These are phyloP conservation scores for Chrysoporthe deuterocubensis DNA, from an alignment of 2,329 filamentous ascomycete species.

Conservation along the genomic window DNA sequence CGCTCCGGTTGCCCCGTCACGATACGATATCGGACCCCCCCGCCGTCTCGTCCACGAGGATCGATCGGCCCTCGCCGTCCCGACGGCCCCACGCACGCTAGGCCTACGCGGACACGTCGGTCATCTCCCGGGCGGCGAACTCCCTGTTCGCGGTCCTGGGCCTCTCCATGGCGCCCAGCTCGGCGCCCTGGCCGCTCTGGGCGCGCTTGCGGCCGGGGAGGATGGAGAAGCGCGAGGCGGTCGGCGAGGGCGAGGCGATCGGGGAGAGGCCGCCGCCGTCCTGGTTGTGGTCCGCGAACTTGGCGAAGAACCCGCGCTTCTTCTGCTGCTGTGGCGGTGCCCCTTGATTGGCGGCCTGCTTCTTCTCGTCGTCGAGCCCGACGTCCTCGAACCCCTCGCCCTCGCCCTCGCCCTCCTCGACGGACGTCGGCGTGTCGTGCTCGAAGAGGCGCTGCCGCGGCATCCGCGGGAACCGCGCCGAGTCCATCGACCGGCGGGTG, in stretches of 20 bases:
- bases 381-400: constrained; percentile 82
- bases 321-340: constrained; percentile 42
- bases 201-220: constrained; percentile 70
- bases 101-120: constrained; percentile 23
- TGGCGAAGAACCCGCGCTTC: constrained; percentile 80
- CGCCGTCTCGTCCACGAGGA: constrained; percentile 1
- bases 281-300: constrained; percentile 68
- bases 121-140: constrained; percentile 18
- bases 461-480: constrained; percentile 65
- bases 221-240: constrained; percentile 66
- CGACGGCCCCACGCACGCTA: constrained; percentile 18
- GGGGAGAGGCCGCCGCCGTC: constrained; percentile 33
- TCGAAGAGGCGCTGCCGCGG: constrained; percentile 64
- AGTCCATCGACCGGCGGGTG: constrained; percentile 81
- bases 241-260: constrained; percentile 41
- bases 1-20: not conserved
- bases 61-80: constrained; percentile 2
- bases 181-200: constrained; percentile 70
- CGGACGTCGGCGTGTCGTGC: constrained; percentile 66
- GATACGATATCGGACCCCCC: not conserved
- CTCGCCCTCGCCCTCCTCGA: constrained; percentile 53
- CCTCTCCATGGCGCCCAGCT: constrained; percentile 68
- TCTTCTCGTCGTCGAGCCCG: constrained; percentile 77
- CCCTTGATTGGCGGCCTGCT: constrained; percentile 37
- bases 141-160: constrained; percentile 34